A percentile compares a stretch with the other conserved stretches of the same genome.
Evolutionary conservation across 1,139 yeast genomes (phyloP).

Genomic region (Torulaspora globosa): DNA sequence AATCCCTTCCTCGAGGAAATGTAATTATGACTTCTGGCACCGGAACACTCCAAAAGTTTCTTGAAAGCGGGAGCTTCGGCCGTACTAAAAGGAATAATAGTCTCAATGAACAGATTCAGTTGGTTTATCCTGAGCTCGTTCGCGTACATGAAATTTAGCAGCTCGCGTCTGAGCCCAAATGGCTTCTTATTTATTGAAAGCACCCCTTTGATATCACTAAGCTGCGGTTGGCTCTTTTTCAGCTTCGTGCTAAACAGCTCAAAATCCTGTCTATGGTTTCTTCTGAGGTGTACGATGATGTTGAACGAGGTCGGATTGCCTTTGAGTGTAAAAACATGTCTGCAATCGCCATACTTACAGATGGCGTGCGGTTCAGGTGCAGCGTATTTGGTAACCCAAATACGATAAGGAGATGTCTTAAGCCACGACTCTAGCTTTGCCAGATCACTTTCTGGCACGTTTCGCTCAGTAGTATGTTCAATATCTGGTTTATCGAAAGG

Average conservation of each 20-base stretch:
- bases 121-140: conserved; percentile 12
- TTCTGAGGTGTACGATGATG: conserved; percentile 14
- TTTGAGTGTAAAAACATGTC: conserved; percentile 11
- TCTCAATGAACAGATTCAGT: conserved; percentile 16
- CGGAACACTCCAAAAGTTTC: conserved; percentile 9
- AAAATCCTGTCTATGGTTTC: conserved; percentile 15
- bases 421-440: conserved; percentile 12
- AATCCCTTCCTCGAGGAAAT: conserved; percentile 12
- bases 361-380: conserved; percentile 11
- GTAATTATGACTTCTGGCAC: conserved; percentile 8
- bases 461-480: conserved; percentile 1
- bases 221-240: conserved; percentile 6
- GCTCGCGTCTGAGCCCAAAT: conserved; percentile 11
- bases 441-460: neutral
- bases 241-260: conserved; percentile 12
- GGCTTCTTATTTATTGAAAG: conserved; percentile 10
- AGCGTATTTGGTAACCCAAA: conserved; percentile 15
- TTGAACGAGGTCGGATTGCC: conserved; percentile 16
- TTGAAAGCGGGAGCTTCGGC: neutral
- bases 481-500: conserved; percentile 9
- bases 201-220: conserved; percentile 5
- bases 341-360: conserved; percentile 16
- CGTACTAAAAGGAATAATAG: no score
- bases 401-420: conserved; percentile 11
- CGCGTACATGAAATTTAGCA: conserved; percentile 10